phyloP scores from a whole-genome alignment of 305 asterid genomes.

The Ajuga reptans region DNA sequence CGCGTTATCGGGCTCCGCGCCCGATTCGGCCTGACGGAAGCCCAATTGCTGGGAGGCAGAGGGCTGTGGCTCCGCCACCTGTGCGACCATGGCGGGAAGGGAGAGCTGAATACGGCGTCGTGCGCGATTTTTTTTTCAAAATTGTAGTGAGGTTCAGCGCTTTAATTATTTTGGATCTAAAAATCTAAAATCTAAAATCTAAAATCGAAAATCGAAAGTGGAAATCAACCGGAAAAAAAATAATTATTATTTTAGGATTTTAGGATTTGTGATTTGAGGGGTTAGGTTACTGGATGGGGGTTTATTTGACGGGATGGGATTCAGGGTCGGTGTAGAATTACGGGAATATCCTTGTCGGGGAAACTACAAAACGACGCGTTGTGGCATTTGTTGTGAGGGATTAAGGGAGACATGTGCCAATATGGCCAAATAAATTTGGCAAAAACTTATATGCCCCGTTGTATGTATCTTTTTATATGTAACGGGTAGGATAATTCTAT shows the following conservation, averaged over 20 bases:
- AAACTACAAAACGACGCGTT: no score
- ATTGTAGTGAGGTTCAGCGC: slow-evolving; percentile 16
- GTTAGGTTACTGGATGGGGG: not conserved
- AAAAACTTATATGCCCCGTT: no score
- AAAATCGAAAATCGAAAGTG: not conserved
- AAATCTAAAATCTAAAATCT: slow-evolving; percentile 19
- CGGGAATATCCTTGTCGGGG: not conserved
- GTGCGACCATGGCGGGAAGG: slow-evolving; percentile 69
- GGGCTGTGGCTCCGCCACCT: slow-evolving; percentile 48
- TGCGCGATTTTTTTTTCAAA: slow-evolving; percentile 22
- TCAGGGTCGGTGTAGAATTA: not conserved
- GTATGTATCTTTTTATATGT: no score
- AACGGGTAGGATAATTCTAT: no score
- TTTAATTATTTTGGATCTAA: slow-evolving; percentile 28
- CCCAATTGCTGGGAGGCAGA: slow-evolving; percentile 34
- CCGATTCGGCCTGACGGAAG: slow-evolving; percentile 16
- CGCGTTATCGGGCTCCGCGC: slow-evolving; percentile 24
- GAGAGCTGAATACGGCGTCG: slow-evolving; percentile 37
- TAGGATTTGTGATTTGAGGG: not conserved
- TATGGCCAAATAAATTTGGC: no score
- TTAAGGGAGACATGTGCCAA: no score
- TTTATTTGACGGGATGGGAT: no score
- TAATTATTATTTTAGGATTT: not conserved
- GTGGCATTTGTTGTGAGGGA: no score
- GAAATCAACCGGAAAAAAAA: not conserved